Base-by-base conservation (phyloP, 441 rosid genomes). In the Breynia disticha region DNA sequence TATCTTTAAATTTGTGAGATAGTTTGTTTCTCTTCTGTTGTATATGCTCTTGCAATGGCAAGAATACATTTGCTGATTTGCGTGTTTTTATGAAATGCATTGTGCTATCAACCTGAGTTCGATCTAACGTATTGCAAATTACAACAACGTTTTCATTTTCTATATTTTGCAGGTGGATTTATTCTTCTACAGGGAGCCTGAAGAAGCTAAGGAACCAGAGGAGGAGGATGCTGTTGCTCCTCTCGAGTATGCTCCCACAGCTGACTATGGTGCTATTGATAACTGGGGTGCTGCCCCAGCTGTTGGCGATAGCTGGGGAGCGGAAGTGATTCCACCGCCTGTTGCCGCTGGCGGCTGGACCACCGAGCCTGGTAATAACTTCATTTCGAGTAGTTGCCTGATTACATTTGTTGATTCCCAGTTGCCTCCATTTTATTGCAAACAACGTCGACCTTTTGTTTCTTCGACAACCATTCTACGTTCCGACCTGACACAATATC, bases 141-240 rank as follows among this genome's bases (percentile, higher is more conserved):
- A 41, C 10, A 41, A 9, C n/a, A 41, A 41, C 13, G 44, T 11
- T 49, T 8, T 19, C 1, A 17, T 45, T 2, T 63, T 38, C 37
- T 1, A 16, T 32, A 19, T 28, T 10, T 42, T 66, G 63, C 70
- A 87, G 96, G 98, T 90, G 3, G 98, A 90, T 47, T 62, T 90
- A 60, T 90, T 83, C 72, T 90, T 90, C 80, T 90, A 90, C 68
- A 80, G 97, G 55, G 97, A 89, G 67, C 90, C 95, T 0, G 97
- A 90, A 58, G 98, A 90, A 66, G 63, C 90, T 5, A 87, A 85
- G 71, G 74, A 61, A 54, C 76, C 66, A 11, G 95, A 90, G 50
- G 97, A 87, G 44, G 95, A 87, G n/a, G 95, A 84, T 37, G 68
- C 61, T 6, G 68, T 67, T 19, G 70, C 70, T 20, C 15, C 59